Evolutionary conservation across 1,284 basidiomycete genomes (phyloP), one percentile per base, ranked within the genome.

Genomic region (Ustilago hordei): DNA sequence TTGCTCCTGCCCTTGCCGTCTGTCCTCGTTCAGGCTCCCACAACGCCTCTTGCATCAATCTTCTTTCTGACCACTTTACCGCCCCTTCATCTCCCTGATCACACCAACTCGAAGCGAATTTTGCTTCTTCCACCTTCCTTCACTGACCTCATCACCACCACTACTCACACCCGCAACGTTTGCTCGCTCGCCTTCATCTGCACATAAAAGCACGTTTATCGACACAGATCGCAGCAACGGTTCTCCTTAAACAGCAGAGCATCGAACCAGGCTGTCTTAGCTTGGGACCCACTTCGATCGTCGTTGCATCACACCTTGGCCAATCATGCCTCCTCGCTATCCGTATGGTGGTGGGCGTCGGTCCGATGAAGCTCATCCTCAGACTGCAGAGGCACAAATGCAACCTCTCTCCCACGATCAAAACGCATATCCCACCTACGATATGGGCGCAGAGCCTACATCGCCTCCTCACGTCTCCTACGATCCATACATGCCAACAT

Each of bases 401-500:
- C 61, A 68, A 31, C 66, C 72, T 11, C 43, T 70, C 34, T 41
- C 63, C 2, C 63, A 62, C 28, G 48, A 31, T 9, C 62, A 76
- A 50, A 47, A 48, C 15, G 69, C 71, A 36, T 81, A 81, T 45
- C 79, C 79, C 4, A 79, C 77, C 47, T 81, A 81, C 58, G 73
- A 79, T 15, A 23, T 70, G 32, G 79, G 79, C 28, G 73, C 76
- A 35, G 56, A 68, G 31, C 62, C 75, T 28, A 57, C 55, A 9
- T 59, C 73, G 12, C 65, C 67, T 13, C 69, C 65, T 50, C 71
- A 75, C 45, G 63, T 74, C 28, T 52, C 72, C 17, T 69, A 70
- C 53, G 74, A 74, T 39, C 68, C 72, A 8, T 73, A 79, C 62
- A 32, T 67, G 64, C 58, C 73, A 4, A 47, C 74, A 34, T 75